phyloP scores from a whole-genome alignment of 306 rosid genomes.

The Quercus rubra region DNA sequence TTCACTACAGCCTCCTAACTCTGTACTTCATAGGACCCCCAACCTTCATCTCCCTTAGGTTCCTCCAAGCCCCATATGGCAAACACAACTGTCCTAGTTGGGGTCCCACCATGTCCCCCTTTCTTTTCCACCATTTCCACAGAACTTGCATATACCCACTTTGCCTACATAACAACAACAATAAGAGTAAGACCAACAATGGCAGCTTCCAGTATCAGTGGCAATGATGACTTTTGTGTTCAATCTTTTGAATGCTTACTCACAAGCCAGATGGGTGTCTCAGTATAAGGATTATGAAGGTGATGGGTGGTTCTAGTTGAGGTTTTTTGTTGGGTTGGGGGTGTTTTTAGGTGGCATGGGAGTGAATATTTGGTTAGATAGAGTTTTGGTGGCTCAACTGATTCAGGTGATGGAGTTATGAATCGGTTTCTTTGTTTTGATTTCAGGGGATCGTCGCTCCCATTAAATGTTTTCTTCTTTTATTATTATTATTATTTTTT shows the following conservation, averaged over 20 bases:
- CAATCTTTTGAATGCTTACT: conserved; percentile 56
- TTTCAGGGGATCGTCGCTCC: too few relatives aligned
- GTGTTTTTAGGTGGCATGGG: conserved; percentile 55
- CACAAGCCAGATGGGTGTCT: conserved; percentile 66
- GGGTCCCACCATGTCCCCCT: conserved; percentile 72
- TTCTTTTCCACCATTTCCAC: conserved; percentile 64
- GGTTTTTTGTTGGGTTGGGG: conserved; percentile 30
- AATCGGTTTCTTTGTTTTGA: too few relatives aligned
- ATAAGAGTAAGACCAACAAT: background rate
- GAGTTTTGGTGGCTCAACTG: conserved; percentile 38
- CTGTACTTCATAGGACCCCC: conserved; percentile 59
- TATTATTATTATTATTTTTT: too few relatives aligned
- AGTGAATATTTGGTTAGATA: conserved; percentile 63
- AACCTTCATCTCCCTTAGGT: conserved; percentile 51
- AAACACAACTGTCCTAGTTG: conserved; percentile 71
- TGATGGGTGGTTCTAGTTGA: conserved; percentile 47
- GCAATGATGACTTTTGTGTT: conserved; percentile 52
- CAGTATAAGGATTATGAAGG: conserved; percentile 40
- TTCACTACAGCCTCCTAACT: conserved; percentile 28
- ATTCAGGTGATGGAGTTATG: too few relatives aligned
- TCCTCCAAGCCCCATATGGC: conserved; percentile 84
- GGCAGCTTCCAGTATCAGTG: conserved; percentile 52
- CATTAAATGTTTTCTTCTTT: too few relatives aligned
- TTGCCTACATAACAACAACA: conserved; percentile 25
- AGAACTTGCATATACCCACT: conserved; percentile 68